Evolutionary conservation across 2,329 filamentous ascomycete species (phyloP).

Genomic region (Colletotrichum limetticola): DNA sequence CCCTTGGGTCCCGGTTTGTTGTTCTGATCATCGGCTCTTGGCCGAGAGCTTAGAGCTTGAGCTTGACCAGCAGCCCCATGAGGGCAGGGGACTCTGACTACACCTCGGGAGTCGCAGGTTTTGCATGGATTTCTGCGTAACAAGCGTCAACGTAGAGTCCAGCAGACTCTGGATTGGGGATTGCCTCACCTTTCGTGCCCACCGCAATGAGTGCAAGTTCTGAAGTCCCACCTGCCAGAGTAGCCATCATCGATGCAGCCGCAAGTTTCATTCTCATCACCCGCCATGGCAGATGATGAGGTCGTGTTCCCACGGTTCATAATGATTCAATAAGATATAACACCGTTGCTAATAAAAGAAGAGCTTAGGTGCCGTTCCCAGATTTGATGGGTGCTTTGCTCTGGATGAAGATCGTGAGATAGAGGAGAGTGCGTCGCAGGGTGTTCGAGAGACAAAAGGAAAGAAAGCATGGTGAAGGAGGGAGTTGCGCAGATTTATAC

Average conservation of each 20-base stretch:
- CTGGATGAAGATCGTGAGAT: neutral
- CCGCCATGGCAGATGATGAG: neutral
- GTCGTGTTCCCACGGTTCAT: neutral
- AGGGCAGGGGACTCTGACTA: slow-evolving; percentile 30
- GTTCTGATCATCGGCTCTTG: neutral
- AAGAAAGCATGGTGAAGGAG: neutral
- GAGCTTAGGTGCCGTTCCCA: neutral
- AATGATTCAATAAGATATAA: too few relatives aligned
- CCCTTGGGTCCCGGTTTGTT: slow-evolving; percentile 13
- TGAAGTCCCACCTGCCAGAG: slow-evolving; percentile 29
- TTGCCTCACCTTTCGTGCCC: slow-evolving; percentile 16
- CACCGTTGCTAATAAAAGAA: neutral
- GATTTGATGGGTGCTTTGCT: neutral
- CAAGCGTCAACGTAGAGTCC: neutral
- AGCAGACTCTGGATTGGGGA: neutral
- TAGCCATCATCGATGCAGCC: slow-evolving; percentile 36
- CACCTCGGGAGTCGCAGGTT: slow-evolving; percentile 22
- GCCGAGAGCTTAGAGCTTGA: slow-evolving; percentile 1
- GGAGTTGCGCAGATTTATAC: neutral
- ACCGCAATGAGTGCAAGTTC: slow-evolving; percentile 24
- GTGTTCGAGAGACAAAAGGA: neutral
- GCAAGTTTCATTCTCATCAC: slow-evolving; percentile 27
- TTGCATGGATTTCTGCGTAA: slow-evolving; percentile 8
- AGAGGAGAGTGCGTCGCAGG: neutral
- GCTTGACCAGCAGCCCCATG: slow-evolving; percentile 10